Evolutionary conservation across 768 basidiomycete genomes (phyloP).

Genomic region (Galerina sulciceps): DNA sequence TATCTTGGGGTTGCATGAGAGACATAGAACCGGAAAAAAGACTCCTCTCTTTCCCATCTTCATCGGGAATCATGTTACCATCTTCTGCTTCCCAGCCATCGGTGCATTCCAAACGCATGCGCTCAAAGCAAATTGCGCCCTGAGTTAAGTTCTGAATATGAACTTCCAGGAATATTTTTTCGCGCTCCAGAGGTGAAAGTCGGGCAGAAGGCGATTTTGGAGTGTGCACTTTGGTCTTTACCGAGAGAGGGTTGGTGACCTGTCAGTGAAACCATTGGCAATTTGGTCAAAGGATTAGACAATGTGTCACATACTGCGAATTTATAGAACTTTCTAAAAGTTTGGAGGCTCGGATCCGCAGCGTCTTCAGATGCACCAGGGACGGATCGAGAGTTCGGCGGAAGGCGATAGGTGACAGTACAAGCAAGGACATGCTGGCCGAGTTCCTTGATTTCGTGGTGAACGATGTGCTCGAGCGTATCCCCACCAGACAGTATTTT

Average conservation of each 20-base stretch:
- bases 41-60: conserved; percentile 30
- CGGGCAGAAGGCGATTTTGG: conserved; percentile 75
- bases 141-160: conserved; percentile 89
- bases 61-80: conserved; percentile 45
- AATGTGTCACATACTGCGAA: conserved; percentile 68
- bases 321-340: conserved; percentile 90
- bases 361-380: conserved; percentile 53
- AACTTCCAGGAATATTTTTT: conserved; percentile 89
- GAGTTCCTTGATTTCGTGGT: conserved; percentile 92
- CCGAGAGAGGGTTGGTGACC: conserved; percentile 94
- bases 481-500: conserved; percentile 56
- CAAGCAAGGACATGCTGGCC: conserved; percentile 91
- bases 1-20: conserved; percentile 83
- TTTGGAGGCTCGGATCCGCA: conserved; percentile 61
- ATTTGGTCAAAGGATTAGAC: background rate
- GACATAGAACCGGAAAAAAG: conserved; percentile 68
- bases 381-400: conserved; percentile 54
- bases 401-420: conserved; percentile 80
- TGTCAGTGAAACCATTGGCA: conserved; percentile 30
- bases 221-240: conserved; percentile 91
- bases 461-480: conserved; percentile 68
- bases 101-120: conserved; percentile 77
- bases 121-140: conserved; percentile 77
- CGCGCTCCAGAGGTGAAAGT: conserved; percentile 65
- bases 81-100: conserved; percentile 69